Conservation (phyloP, 768 basidiomycete species). For the Mycena vulgaris region DNA sequence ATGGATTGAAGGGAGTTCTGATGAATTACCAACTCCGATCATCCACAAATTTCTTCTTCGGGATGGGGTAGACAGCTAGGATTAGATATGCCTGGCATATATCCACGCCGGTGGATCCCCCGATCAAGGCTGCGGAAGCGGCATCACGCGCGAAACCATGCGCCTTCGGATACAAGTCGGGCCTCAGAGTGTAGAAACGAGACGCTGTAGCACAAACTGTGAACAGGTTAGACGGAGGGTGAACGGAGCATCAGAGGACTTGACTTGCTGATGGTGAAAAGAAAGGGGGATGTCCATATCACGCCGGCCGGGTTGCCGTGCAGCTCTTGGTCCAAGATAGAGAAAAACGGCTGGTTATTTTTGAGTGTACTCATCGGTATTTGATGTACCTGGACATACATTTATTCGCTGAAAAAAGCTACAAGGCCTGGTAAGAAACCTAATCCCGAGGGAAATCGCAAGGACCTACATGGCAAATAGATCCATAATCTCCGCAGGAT, state of each 20-base stretch:
- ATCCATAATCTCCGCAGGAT: conserved; percentile 65
- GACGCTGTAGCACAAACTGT: conserved; percentile 81
- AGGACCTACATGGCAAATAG: conserved; percentile 67
- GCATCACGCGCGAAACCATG: conserved; percentile 75
- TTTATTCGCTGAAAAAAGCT: conserved; percentile 72
- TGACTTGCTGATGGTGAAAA: conserved; percentile 73
- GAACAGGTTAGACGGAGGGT: background rate
- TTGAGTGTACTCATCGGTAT: conserved; percentile 43
- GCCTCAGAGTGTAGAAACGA: conserved; percentile 71
- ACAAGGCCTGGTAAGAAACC: background rate
- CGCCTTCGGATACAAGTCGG: conserved; percentile 69
- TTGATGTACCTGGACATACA: conserved; percentile 48
- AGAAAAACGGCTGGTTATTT: conserved; percentile 66
- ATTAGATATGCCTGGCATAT: conserved; percentile 85
- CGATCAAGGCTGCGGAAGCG: conserved; percentile 71
- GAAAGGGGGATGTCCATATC: conserved; percentile 69
- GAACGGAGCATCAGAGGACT: conserved; percentile 1
- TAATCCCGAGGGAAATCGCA: background rate
- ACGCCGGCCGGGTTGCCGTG: conserved; percentile 66
- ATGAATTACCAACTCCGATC: conserved; percentile 69
- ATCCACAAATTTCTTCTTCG: conserved; percentile 77
- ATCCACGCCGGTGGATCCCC: conserved; percentile 79
- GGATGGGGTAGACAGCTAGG: conserved; percentile 73
- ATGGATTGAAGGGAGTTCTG: background rate
- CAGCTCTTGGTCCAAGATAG: conserved; percentile 69